phyloP scores from a whole-genome alignment of 1,284 basidiomycete genomes.

The Lentinula novae-zelandiae region DNA sequence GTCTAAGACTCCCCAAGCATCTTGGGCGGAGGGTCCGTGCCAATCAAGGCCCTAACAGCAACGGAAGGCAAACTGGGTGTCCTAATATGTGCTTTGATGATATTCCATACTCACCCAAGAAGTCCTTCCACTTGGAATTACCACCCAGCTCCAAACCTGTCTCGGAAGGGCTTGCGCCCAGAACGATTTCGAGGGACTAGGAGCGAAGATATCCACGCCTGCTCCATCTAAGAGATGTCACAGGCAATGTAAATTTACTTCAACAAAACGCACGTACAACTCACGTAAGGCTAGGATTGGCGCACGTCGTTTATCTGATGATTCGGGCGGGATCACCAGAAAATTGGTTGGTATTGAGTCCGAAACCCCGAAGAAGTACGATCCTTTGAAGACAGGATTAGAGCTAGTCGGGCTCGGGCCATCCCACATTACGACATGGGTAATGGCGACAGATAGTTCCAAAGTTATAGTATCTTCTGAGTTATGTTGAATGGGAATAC shows the following conservation, averaged over 20 bases:
- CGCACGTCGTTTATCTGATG: conserved; percentile 15
- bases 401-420: not conserved
- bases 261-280: conserved; percentile 20
- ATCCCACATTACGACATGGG: conserved; percentile 1
- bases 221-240: conserved; percentile 62
- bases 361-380: conserved; percentile 50
- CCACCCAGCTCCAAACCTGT: conserved; percentile 60
- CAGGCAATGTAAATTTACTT: not conserved
- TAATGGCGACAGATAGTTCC: not conserved
- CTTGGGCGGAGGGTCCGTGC: conserved; percentile 71
- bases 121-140: conserved; percentile 72
- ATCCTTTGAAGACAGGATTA: conserved; percentile 39
- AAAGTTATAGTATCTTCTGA: not conserved
- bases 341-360: conserved; percentile 54
- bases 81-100: not conserved
- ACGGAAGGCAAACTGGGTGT: not conserved
- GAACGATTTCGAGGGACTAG: conserved; percentile 30
- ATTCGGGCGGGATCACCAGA: conserved; percentile 50
- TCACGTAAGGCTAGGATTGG: conserved; percentile 70
- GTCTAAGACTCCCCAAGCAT: conserved; percentile 55
- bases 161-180: conserved; percentile 60
- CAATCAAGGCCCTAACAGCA: conserved; percentile 72
- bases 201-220: conserved; percentile 62
- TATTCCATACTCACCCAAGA: conserved; percentile 52
- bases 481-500: not conserved